A percentile compares a stretch with the other conserved stretches of the same genome.
Evolutionary conservation across 2,329 filamentous ascomycete species (phyloP).

Genomic region (Xylariaceae sp.): DNA sequence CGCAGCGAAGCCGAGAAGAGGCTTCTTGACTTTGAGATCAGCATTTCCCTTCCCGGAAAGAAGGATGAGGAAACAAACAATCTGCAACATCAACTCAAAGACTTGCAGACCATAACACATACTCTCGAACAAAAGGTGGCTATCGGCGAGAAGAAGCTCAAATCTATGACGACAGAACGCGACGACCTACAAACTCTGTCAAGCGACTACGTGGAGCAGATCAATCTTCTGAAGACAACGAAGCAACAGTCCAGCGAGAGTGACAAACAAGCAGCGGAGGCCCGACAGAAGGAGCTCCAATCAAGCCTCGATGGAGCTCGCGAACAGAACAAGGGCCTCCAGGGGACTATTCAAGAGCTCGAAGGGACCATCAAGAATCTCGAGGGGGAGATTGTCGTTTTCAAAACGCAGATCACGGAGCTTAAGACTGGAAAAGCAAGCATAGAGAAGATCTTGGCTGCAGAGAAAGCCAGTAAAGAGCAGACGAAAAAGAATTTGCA

Average conservation of each 20-base stretch:
- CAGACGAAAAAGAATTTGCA: conserved; percentile 11
- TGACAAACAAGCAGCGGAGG: conserved; percentile 22
- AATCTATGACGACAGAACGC: conserved; percentile 21
- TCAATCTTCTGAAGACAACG: conserved; percentile 17
- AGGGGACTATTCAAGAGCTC: conserved; percentile 26
- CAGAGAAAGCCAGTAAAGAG: conserved; percentile 13
- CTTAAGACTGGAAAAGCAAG: conserved; percentile 18
- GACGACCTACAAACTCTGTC: conserved; percentile 18
- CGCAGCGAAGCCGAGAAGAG: conserved; percentile 25
- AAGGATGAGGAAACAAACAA: conserved; percentile 24
- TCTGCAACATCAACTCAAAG: conserved; percentile 23
- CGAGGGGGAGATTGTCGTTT: conserved; percentile 18
- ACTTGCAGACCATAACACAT: conserved; percentile 19
- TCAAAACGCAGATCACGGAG: conserved; percentile 26
- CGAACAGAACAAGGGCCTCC: conserved; percentile 25
- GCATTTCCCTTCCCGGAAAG: conserved; percentile 20
- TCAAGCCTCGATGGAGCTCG: conserved; percentile 23
- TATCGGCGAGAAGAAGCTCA: conserved; percentile 26
- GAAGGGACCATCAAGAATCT: conserved; percentile 25
- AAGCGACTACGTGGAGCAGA: conserved; percentile 18
- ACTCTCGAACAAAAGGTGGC: conserved; percentile 24
- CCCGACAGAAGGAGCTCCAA: conserved; percentile 28
- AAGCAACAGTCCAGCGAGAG: conserved; percentile 9
- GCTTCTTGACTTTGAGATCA: conserved; percentile 22
- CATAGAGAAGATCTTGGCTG: conserved; percentile 14